A percentile compares a stretch with the other conserved stretches of the same genome.
phyloP scores from a whole-genome alignment of 441 rosid species.

The Metrosideros polymorpha region DNA sequence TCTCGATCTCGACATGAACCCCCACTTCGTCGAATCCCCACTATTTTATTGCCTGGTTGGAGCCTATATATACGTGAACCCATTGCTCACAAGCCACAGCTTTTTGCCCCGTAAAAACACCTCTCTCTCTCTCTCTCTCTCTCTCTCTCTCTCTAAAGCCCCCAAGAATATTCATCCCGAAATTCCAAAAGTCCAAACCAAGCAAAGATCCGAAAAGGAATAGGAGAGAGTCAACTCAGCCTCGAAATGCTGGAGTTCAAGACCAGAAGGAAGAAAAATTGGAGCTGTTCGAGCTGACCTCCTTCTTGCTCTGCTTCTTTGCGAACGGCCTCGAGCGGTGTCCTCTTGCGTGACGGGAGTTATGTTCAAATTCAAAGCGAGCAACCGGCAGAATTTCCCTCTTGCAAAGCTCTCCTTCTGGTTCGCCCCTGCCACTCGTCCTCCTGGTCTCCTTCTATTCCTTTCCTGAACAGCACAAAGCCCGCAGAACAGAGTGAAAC shows the following conservation, averaged over 20 bases:
- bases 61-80: not conserved
- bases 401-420: conserved; percentile 46
- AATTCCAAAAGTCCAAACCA: not conserved
- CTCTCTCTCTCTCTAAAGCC: not conserved
- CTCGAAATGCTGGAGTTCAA: conserved; percentile 19
- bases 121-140: not conserved
- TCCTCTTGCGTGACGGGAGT: conserved; percentile 32
- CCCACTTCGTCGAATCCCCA: no score
- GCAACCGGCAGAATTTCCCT: conserved; percentile 30
- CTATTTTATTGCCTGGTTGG: not conserved
- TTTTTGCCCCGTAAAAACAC: not conserved
- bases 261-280: conserved; percentile 31
- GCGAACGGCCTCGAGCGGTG: not conserved
- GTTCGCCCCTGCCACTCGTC: conserved; percentile 56
- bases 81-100: not conserved
- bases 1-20: no score
- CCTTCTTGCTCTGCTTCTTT: not conserved
- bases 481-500: conserved; percentile 4
- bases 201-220: not conserved
- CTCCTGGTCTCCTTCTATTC: conserved; percentile 27
- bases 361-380: conserved; percentile 17
- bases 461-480: conserved; percentile 13
- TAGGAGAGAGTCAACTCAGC: not conserved
- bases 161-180: not conserved
- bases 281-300: conserved; percentile 25